Percentiles rank a stretch among this genome's conserved stretches.
Evolutionary conservation across 1,284 basidiomycete genomes (phyloP).

Genomic region (Cutaneotrichosporon spelunceum): DNA sequence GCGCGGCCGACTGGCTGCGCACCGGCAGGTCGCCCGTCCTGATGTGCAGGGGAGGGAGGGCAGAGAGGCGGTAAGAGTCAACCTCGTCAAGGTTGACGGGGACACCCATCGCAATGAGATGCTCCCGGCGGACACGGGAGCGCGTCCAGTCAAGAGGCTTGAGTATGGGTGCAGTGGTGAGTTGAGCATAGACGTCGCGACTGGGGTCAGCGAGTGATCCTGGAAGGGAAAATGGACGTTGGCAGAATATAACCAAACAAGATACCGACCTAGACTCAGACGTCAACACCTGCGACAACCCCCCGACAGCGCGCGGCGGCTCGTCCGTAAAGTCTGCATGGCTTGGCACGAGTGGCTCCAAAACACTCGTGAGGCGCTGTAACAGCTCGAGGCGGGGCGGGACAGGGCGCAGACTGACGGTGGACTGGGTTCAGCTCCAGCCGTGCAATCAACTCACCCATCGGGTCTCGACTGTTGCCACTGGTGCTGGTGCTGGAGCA

Average conservation of each 20-base stretch:
- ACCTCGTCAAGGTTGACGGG: slow-evolving; percentile 90
- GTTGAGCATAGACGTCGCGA: slow-evolving; percentile 69
- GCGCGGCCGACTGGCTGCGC: slow-evolving; percentile 50
- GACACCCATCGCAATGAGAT: slow-evolving; percentile 82
- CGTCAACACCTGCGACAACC: slow-evolving; percentile 70
- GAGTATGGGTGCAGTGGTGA: slow-evolving; percentile 53
- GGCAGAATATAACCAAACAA: neutral
- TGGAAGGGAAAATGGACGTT: neutral
- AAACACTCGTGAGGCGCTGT: slow-evolving; percentile 62
- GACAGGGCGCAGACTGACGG: slow-evolving; percentile 64
- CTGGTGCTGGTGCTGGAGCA: slow-evolving; percentile 30
- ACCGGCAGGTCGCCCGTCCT: slow-evolving; percentile 55
- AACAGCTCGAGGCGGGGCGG: slow-evolving; percentile 61
- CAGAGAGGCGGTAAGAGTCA: slow-evolving; percentile 65
- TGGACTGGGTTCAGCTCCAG: slow-evolving; percentile 55
- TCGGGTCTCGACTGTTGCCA: slow-evolving; percentile 42
- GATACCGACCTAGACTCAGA: slow-evolving; percentile 60
- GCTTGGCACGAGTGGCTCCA: slow-evolving; percentile 62
- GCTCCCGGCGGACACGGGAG: slow-evolving; percentile 78
- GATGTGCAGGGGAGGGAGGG: slow-evolving; percentile 74
- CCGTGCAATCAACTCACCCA: slow-evolving; percentile 13
- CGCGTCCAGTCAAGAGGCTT: slow-evolving; percentile 85
- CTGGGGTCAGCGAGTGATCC: slow-evolving; percentile 55
- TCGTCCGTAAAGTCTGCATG: slow-evolving; percentile 63
- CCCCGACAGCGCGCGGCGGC: slow-evolving; percentile 71